Base-by-base conservation (phyloP, 2,329 filamentous ascomycete genomes). In the Trichoderma asperellum region DNA sequence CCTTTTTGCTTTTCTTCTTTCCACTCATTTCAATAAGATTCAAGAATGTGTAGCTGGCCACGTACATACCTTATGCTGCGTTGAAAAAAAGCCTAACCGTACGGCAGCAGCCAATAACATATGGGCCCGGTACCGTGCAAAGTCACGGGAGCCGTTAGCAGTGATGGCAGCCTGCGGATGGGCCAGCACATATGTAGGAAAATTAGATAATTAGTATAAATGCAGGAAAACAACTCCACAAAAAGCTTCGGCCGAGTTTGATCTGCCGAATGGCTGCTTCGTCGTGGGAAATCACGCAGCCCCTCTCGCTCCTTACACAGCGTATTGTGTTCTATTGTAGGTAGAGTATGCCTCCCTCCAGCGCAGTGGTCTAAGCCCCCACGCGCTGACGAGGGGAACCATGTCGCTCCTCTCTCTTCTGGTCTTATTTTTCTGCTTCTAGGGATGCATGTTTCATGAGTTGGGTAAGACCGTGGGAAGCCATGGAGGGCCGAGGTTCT, bases 261-360 rank as follows among this genome's bases (percentile, higher is more conserved):
- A 65, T 35, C 27, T 57, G 35, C 47, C 37, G 55, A 35, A 21
- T 35, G 8, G 55, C 18, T 56, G 37, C 62, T 57, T 65, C 52
- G 47, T 65, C 62, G 52, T 56, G n/a, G 24, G 62, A 65, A 65
- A 65, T 65, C 52, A 65, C 62, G 62, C 62, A 65, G 62, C 32
- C 55, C 62, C 62, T 34, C 62, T 34, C 29, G 32, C 52, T 21
- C 40, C 27, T 49, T 35, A n/a, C 53, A 56, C 59, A 61, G 47
- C 32, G 40, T 21, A 49, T 21, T 27, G 21, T 49, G 12, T 12
- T 4, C 5, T 14, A 37, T 12, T 12, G 35, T 11, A 37, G 7
- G 10, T 11, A 14, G 6, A 3, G 47, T 5, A 49, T n/a, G 40
- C 4, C 24, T 21, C 52, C 57, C 24, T 57, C 52, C 52, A 18